Evolutionary conservation across 2,329 filamentous ascomycete genomes (phyloP), one percentile per base, ranked within the genome.

Genomic region (Tolypocladium guangdongense): DNA sequence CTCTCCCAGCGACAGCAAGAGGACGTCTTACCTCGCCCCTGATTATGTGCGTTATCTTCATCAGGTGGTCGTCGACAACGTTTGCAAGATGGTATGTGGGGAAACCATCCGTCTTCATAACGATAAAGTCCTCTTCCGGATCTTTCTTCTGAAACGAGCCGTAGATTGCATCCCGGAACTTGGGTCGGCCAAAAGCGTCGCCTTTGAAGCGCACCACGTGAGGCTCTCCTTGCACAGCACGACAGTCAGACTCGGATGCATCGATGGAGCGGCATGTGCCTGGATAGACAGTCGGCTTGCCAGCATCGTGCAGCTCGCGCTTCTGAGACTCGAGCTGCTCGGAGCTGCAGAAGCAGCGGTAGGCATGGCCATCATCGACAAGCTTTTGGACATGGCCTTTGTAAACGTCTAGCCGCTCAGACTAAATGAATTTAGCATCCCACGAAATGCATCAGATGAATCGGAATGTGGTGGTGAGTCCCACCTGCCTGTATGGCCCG

Each of bases 31-130:
- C 85, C 30, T 87, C 86, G 52, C 92, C 93, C 43, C 93, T 84
- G 55, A 99, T 88, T 16, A 99, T 93, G 68, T 97, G 92, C 0
- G 91, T 96, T 60, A 99, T 95, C 55, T 88, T 74, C 93, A 99
- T 99, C 56, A 87, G 76, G 67, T 96, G 89, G 64, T 99, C 93
- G 64, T 99, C 93, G 5, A 99, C 86, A 10, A 99, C 92, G 64
- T 97, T 99, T 5, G 93, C 93, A 56, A 99, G 85, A 68, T 99
- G 93, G 64, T 99, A 99, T 0, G 95, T 99, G 0, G 93, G 93
- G 58, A 87, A 87, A 0, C 90, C 91, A 66, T 99, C 93, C 0
- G 84, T 86, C 69, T 99, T 99, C 56, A 96, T 74, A 41, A 99
- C 75, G 56, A 99, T 88, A 22, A 90, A 92, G 63, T 97, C 91